These are phyloP conservation scores for Stachybotrys chartarum DNA, from an alignment of 2,329 filamentous ascomycete species.

Conservation along the genomic window DNA sequence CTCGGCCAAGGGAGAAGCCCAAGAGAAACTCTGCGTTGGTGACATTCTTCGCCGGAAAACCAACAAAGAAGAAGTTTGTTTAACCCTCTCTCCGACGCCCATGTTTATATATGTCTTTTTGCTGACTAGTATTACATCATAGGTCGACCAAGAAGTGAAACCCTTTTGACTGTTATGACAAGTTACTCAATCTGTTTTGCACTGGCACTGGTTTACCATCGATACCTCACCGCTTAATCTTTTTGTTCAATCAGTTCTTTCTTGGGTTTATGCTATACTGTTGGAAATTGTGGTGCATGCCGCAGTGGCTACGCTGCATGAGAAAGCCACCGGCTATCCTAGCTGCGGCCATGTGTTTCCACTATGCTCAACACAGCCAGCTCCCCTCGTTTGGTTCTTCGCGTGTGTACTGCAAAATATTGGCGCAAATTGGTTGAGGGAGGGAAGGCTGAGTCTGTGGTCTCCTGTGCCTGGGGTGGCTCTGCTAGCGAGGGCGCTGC, in stretches of 20 bases:
- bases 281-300: too few species aligned
- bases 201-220: too few species aligned
- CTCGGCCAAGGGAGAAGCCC: slow-evolving; percentile 12
- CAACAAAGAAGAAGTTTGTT: slow-evolving; percentile 26
- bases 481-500: not conserved
- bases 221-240: too few species aligned
- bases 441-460: not conserved
- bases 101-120: not conserved
- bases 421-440: not conserved
- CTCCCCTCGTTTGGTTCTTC: slow-evolving; percentile 10
- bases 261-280: too few species aligned
- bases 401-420: not conserved
- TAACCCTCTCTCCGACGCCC: not conserved
- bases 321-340: too few species aligned
- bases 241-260: too few species aligned
- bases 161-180: too few species aligned
- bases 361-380: not conserved
- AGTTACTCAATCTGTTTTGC: too few species aligned
- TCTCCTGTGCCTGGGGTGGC: not conserved
- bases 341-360: too few species aligned
- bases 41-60: slow-evolving; percentile 20
- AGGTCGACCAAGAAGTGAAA: slow-evolving; percentile 15
- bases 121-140: not conserved
- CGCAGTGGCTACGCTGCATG: too few species aligned
- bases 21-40: slow-evolving; percentile 12